Evolutionary conservation across 179 eudicot species (phyloP).

Genomic region (Spergularia azorica): DNA sequence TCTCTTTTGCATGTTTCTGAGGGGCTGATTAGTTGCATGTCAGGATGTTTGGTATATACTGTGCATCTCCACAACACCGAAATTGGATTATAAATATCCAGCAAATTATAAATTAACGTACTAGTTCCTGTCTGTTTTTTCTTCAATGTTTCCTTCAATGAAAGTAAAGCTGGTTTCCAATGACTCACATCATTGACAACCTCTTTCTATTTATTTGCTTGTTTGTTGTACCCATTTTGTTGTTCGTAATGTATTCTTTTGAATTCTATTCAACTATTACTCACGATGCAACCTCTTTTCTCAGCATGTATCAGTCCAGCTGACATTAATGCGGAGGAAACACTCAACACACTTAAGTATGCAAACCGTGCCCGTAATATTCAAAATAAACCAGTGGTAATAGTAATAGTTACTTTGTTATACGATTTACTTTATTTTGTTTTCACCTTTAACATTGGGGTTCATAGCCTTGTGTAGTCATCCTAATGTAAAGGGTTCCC

Average conservation of each 20-base stretch:
- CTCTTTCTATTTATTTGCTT: neutral
- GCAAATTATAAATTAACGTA: neutral
- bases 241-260: neutral
- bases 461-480: slow-evolving; percentile 9
- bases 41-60: neutral
- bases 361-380: slow-evolving; percentile 99
- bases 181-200: neutral
- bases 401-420: slow-evolving; percentile 24
- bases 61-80: neutral
- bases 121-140: too few species aligned
- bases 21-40: neutral
- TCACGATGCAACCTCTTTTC: slow-evolving; percentile 28
- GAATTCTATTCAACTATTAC: neutral
- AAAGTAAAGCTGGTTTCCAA: neutral
- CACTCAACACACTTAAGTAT: slow-evolving; percentile 96
- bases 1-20: neutral
- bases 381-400: slow-evolving; percentile 97
- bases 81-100: neutral
- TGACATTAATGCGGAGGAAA: slow-evolving; percentile 99
- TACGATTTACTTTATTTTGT: neutral
- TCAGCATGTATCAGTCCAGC: slow-evolving; percentile 99
- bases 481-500: slow-evolving; percentile 11
- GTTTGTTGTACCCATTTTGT: slow-evolving; percentile 4
- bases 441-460: neutral
- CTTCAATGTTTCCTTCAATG: neutral